Evolutionary conservation across 164 flowering plant genomes (phyloP).

Genomic region (Liquidambar formosana): DNA sequence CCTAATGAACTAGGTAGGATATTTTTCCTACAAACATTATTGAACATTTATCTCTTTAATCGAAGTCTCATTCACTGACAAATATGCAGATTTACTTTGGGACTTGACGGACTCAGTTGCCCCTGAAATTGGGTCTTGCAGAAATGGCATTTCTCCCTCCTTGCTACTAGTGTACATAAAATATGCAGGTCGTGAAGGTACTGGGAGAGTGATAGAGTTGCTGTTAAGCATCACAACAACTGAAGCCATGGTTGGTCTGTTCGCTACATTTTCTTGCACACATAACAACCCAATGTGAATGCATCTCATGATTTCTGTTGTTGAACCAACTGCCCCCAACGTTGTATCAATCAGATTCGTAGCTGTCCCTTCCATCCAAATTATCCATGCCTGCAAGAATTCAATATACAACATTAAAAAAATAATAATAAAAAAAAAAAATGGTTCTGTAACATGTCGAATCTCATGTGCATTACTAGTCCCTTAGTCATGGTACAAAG

Average conservation of each 20-base stretch:
- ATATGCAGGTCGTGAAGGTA: slow-evolving; percentile 30
- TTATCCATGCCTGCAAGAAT: slow-evolving; percentile 32
- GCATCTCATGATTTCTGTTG: slow-evolving; percentile 28
- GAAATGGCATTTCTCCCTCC: neutral
- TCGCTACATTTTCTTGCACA: slow-evolving; percentile 30
- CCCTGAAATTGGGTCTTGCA: too few relatives aligned
- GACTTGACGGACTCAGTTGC: too few relatives aligned
- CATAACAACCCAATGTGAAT: slow-evolving; percentile 40
- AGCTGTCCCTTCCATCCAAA: slow-evolving; percentile 29
- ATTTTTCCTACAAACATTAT: neutral
- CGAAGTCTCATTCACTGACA: neutral
- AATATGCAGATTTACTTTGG: too few relatives aligned
- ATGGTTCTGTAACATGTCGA: too few relatives aligned
- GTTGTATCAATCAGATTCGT: slow-evolving; percentile 25
- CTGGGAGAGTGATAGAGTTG: slow-evolving; percentile 19
- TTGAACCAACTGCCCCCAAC: slow-evolving; percentile 9
- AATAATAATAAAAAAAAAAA: too few relatives aligned
- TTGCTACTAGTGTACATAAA: neutral
- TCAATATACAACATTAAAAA: neutral
- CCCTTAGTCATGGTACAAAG: too few relatives aligned
- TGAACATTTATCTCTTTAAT: neutral
- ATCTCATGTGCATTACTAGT: too few relatives aligned
- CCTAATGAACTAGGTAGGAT: too few relatives aligned
- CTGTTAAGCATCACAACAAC: slow-evolving; percentile 33
- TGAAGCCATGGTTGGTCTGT: slow-evolving; percentile 41